Percentiles rank a stretch among this genome's conserved stretches.
Conservation (phyloP, 495 filamentous ascomycete genomes). For the Platismatia glauca region DNA sequence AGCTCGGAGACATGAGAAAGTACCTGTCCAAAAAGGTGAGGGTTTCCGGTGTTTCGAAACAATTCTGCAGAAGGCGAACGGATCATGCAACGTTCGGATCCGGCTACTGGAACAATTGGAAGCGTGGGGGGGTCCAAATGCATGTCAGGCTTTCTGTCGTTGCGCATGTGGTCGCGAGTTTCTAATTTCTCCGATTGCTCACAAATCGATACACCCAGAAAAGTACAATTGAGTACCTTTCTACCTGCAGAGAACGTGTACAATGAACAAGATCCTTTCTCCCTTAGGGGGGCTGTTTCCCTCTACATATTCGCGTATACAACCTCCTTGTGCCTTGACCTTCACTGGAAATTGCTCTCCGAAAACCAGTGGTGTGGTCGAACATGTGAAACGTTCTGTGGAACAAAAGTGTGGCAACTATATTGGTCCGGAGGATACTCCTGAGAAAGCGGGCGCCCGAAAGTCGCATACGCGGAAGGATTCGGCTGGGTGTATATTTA, state of each 20-base stretch:
- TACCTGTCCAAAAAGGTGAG: too few relatives aligned
- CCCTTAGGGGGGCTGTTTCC: too few relatives aligned
- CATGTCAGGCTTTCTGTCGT: not conserved
- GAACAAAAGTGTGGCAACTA: not conserved
- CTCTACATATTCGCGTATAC: not conserved
- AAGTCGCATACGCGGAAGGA: not conserved
- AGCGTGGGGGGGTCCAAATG: not conserved
- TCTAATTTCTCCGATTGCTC: too few relatives aligned
- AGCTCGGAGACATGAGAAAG: too few relatives aligned
- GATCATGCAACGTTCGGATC: not conserved
- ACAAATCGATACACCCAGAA: too few relatives aligned
- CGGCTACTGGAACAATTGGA: not conserved
- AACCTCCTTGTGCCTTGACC: not conserved
- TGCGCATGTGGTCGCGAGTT: too few relatives aligned
- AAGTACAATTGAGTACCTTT: not conserved
- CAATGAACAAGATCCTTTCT: not conserved
- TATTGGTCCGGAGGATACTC: not conserved
- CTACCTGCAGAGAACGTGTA: not conserved
- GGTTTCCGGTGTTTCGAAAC: too few relatives aligned
- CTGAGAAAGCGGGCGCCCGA: not conserved
- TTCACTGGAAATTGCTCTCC: not conserved
- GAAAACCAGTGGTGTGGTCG: not conserved
- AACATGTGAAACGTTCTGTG: not conserved
- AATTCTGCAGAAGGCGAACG: not conserved
- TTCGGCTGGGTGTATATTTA: too few relatives aligned